Percentiles rank a stretch among this genome's conserved stretches.
phyloP scores from a whole-genome alignment of 2,329 filamentous ascomycete species.

The Teratosphaeria nubilosa region DNA sequence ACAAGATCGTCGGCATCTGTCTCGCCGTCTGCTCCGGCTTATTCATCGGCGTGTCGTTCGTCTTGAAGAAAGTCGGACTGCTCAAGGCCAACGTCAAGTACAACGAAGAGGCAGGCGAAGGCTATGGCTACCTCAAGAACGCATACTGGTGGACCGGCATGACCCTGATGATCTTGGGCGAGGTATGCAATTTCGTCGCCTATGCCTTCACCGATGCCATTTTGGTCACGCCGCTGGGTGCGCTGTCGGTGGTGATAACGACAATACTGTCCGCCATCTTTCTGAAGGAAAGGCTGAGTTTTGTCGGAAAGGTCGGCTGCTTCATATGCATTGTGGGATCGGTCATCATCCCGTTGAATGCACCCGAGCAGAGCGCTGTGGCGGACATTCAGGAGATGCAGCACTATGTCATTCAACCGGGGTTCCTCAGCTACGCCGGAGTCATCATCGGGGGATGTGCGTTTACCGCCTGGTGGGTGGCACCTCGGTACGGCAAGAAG shows the following conservation, averaged over 20 bases:
- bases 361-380: slow-evolving; percentile 75
- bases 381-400: slow-evolving; percentile 88
- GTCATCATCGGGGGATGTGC: slow-evolving; percentile 65
- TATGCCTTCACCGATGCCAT: slow-evolving; percentile 97
- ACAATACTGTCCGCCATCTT: slow-evolving; percentile 89
- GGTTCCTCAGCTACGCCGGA: slow-evolving; percentile 76
- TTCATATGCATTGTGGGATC: slow-evolving; percentile 92
- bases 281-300: slow-evolving; percentile 86
- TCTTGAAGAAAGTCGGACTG: slow-evolving; percentile 87
- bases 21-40: slow-evolving; percentile 78
- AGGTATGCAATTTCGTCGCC: slow-evolving; percentile 94
- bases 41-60: slow-evolving; percentile 92
- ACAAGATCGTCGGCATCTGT: slow-evolving; percentile 78
- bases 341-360: slow-evolving; percentile 89
- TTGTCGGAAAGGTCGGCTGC: slow-evolving; percentile 92
- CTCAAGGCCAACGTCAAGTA: slow-evolving; percentile 93
- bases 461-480: slow-evolving; percentile 69
- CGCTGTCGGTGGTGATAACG: slow-evolving; percentile 83
- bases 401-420: slow-evolving; percentile 71
- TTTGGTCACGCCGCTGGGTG: slow-evolving; percentile 82
- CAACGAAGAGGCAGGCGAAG: slow-evolving; percentile 88
- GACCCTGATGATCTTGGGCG: slow-evolving; percentile 92
- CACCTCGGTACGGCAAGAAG: slow-evolving; percentile 84
- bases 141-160: slow-evolving; percentile 91
- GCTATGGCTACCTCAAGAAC: slow-evolving; percentile 95